A percentile compares a stretch with the other conserved stretches of the same genome.
phyloP scores from a whole-genome alignment of 352 stramenopile species.

The Phytophthora melonis region DNA sequence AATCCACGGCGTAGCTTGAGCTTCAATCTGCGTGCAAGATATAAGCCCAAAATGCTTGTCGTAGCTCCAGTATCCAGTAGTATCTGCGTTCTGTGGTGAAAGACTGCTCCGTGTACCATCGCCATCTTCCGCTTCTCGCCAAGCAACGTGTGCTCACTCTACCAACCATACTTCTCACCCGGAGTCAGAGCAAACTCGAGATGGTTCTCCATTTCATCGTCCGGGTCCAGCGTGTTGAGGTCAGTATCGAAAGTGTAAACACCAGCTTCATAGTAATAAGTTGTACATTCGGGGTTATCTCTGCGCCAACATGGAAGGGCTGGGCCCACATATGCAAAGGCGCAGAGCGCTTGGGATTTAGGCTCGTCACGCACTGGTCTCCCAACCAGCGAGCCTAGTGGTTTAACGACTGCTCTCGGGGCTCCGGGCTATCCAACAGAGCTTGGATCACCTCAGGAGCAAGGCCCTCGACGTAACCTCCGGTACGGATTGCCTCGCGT shows the following conservation, averaged over 20 bases:
- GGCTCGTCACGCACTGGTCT: slow-evolving; percentile 25
- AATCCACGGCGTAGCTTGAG: slow-evolving; percentile 16
- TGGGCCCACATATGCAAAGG: slow-evolving; percentile 23
- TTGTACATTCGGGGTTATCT: slow-evolving; percentile 3
- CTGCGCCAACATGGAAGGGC: too few relatives aligned
- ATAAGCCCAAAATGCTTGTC: slow-evolving; percentile 34
- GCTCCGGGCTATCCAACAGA: not conserved
- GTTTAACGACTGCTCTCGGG: slow-evolving; percentile 18
- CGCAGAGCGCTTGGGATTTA: slow-evolving; percentile 3
- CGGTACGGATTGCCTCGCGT: not conserved
- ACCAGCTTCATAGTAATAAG: too few relatives aligned
- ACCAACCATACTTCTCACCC: too few relatives aligned
- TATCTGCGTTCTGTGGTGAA: not conserved
- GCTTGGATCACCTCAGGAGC: not conserved
- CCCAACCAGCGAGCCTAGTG: slow-evolving; percentile 13
- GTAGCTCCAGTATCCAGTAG: slow-evolving; percentile 34
- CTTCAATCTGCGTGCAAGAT: slow-evolving; percentile 34
- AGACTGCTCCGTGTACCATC: not conserved
- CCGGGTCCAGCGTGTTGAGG: too few relatives aligned
- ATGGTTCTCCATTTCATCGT: too few relatives aligned
- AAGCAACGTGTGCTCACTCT: not conserved
- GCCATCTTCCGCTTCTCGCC: not conserved
- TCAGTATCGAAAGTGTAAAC: too few relatives aligned
- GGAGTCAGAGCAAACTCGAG: too few relatives aligned
- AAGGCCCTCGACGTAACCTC: not conserved